Percentiles rank a stretch among this genome's conserved stretches.
phyloP scores from a whole-genome alignment of 495 filamentous ascomycete species.

The Rhizodiscina lignyota region DNA sequence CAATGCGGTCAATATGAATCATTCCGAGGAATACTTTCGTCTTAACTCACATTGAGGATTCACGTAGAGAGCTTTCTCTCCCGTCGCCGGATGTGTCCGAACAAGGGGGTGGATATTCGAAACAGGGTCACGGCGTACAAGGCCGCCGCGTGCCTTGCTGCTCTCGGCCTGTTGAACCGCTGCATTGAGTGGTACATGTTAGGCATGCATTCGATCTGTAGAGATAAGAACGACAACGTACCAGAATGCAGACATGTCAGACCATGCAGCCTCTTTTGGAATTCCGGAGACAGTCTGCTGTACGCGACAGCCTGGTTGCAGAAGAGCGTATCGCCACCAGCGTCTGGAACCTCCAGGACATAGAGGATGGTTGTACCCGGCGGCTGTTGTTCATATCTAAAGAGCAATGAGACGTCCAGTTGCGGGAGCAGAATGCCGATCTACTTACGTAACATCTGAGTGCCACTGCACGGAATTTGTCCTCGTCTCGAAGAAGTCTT shows the following conservation, averaged over 20 bases:
- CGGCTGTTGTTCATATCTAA: conserved; percentile 76
- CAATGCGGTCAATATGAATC: too few relatives aligned
- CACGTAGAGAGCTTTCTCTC: conserved; percentile 75
- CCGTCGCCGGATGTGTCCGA: conserved; percentile 62
- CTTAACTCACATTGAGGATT: conserved; percentile 74
- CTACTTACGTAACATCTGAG: conserved; percentile 62
- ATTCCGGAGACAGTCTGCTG: conserved; percentile 51
- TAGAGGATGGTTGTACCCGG: conserved; percentile 75
- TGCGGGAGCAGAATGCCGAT: too few relatives aligned
- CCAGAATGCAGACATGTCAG: conserved; percentile 64
- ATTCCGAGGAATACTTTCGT: too few relatives aligned
- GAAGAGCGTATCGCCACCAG: conserved; percentile 69
- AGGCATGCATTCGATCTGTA: too few relatives aligned
- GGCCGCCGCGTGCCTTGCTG: conserved; percentile 35
- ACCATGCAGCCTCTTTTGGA: conserved; percentile 58
- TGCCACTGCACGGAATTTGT: conserved; percentile 66
- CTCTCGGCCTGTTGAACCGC: conserved; percentile 49
- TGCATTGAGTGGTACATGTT: too few relatives aligned
- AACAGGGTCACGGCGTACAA: conserved; percentile 56
- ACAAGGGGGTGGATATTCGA: conserved; percentile 56
- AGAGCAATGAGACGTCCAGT: too few relatives aligned
- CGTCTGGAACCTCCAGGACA: conserved; percentile 56
- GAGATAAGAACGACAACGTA: too few relatives aligned
- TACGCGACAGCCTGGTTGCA: conserved; percentile 60
- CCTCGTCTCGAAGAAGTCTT: conserved; percentile 42